Evolutionary conservation across 306 rosid species (phyloP).

Genomic region (Trifolium subterraneum): DNA sequence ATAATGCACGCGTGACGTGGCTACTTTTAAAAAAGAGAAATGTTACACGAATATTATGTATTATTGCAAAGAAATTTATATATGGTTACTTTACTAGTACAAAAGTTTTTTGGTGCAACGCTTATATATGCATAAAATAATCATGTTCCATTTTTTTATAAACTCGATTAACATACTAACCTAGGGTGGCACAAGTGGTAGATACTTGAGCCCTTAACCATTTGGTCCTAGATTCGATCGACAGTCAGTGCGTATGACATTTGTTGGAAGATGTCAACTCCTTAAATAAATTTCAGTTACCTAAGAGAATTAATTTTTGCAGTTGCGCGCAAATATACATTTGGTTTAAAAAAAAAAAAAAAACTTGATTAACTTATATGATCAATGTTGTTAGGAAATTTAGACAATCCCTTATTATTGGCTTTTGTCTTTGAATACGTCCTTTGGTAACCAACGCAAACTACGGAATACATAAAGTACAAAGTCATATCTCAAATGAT

Average conservation of each 20-base stretch:
- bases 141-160: neutral
- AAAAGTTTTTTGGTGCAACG: neutral
- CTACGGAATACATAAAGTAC: slow-evolving; percentile 75
- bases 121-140: slow-evolving; percentile 5
- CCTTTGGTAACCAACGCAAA: slow-evolving; percentile 67
- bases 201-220: too few species aligned
- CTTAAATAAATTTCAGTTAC: too few species aligned
- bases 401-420: slow-evolving; percentile 41
- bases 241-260: too few species aligned
- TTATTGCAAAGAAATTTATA: neutral
- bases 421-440: slow-evolving; percentile 53
- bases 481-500: slow-evolving; percentile 77
- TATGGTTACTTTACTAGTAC: too few species aligned
- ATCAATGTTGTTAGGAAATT: slow-evolving; percentile 13
- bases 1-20: neutral
- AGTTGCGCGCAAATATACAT: too few species aligned
- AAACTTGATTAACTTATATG: neutral
- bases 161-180: neutral
- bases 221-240: too few species aligned
- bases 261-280: too few species aligned
- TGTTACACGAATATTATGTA: neutral
- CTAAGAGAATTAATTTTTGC: too few species aligned
- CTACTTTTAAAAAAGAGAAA: neutral
- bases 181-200: too few species aligned
- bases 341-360: too few species aligned